A percentile compares a stretch with the other conserved stretches of the same genome.
These are phyloP conservation scores for Sarcodon sp. DNA, from an alignment of 768 basidiomycete species.

Conservation along the genomic window DNA sequence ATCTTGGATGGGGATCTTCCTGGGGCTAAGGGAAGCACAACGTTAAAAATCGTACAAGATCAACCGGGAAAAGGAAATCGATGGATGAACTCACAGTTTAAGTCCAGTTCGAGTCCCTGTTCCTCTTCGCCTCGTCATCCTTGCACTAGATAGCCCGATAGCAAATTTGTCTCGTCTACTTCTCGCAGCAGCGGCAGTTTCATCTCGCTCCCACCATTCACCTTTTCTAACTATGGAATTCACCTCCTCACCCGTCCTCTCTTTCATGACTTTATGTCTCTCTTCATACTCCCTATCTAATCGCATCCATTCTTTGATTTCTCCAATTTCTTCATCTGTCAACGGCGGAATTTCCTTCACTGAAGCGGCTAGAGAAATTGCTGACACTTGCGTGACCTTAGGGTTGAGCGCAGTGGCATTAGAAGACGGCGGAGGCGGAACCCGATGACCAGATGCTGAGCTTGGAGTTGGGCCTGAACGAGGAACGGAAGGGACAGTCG, in stretches of 20 bases:
- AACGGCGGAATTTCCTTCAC: slow-evolving; percentile 41
- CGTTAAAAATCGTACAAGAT: not conserved
- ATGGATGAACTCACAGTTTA: slow-evolving; percentile 47
- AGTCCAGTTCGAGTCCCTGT: slow-evolving; percentile 53
- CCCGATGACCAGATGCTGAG: slow-evolving; percentile 11
- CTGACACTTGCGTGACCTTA: slow-evolving; percentile 42
- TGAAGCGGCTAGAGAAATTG: slow-evolving; percentile 48
- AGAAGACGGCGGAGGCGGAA: slow-evolving; percentile 30
- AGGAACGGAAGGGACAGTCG: slow-evolving; percentile 5
- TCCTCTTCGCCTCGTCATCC: slow-evolving; percentile 32
- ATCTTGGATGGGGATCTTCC: slow-evolving; percentile 40
- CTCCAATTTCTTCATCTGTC: slow-evolving; percentile 30
- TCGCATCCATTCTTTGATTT: slow-evolving; percentile 52
- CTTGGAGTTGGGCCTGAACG: slow-evolving; percentile 10
- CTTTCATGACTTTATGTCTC: slow-evolving; percentile 33
- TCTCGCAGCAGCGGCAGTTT: slow-evolving; percentile 6
- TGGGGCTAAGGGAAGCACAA: slow-evolving; percentile 31
- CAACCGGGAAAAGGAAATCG: not conserved
- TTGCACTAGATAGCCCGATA: slow-evolving; percentile 29
- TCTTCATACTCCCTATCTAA: slow-evolving; percentile 47
- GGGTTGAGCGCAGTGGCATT: slow-evolving; percentile 36
- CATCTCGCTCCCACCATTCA: slow-evolving; percentile 57
- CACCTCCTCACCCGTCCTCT: slow-evolving; percentile 38
- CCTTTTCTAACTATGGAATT: slow-evolving; percentile 28
- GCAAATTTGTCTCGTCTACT: slow-evolving; percentile 27